Percentiles rank a stretch among this genome's conserved stretches.
phyloP scores from a whole-genome alignment of 441 rosid genomes.

The Gossypium schwendimanii region DNA sequence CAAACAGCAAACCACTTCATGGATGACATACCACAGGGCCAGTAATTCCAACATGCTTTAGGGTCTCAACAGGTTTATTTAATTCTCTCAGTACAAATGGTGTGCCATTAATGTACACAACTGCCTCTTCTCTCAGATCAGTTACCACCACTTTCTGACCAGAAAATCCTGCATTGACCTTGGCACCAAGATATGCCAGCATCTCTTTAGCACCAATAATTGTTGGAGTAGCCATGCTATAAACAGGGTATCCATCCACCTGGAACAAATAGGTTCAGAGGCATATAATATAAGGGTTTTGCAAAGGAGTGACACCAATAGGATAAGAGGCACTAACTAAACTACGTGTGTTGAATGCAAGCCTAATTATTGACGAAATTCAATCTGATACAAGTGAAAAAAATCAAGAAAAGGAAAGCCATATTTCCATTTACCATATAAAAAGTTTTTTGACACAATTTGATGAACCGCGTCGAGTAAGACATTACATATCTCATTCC shows the following conservation, averaged over 20 bases:
- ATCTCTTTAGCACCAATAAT: slow-evolving; percentile 80
- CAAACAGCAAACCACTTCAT: neutral
- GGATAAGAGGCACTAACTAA: neutral
- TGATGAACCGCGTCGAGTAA: neutral
- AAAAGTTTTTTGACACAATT: neutral
- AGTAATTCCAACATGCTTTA: slow-evolving; percentile 91
- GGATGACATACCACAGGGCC: slow-evolving; percentile 70
- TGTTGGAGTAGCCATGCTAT: slow-evolving; percentile 98
- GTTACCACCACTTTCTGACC: slow-evolving; percentile 60
- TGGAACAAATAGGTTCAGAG: slow-evolving; percentile 29
- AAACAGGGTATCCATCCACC: slow-evolving; percentile 92
- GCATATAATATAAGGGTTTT: neutral
- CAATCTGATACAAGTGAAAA: neutral
- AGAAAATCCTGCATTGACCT: slow-evolving; percentile 40
- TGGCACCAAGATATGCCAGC: slow-evolving; percentile 76
- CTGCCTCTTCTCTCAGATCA: slow-evolving; percentile 95
- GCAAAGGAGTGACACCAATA: neutral
- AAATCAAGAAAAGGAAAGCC: neutral
- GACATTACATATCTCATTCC: neutral
- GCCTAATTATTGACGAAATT: neutral
- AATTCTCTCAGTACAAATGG: slow-evolving; percentile 95
- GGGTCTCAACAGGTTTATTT: slow-evolving; percentile 87
- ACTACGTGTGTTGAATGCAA: neutral
- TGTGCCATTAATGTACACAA: slow-evolving; percentile 85
- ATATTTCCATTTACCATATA: neutral